Conservation (phyloP, 768 basidiomycete species). For the Candolleomyces efflorescens region DNA sequence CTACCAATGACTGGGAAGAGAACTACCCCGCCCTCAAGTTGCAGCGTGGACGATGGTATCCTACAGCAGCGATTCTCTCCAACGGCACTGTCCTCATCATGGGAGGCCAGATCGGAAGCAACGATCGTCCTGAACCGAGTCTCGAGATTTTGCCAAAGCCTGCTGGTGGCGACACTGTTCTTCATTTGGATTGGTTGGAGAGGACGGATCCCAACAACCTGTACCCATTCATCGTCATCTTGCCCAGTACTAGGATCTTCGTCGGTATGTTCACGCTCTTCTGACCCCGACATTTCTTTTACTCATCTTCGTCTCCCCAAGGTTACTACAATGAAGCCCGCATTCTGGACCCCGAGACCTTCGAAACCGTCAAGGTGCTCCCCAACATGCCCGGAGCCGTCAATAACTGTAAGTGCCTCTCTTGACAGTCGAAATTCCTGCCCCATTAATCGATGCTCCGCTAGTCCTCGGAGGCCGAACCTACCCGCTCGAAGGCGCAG, state of each 20-base stretch:
- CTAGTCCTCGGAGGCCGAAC: constrained; percentile 65
- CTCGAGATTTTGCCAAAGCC: constrained; percentile 71
- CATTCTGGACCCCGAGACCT: constrained; percentile 62
- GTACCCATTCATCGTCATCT: constrained; percentile 71
- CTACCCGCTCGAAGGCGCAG: constrained; percentile 73
- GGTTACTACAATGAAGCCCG: constrained; percentile 82
- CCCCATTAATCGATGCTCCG: neutral
- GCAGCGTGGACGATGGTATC: constrained; percentile 74
- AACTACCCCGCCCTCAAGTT: constrained; percentile 51
- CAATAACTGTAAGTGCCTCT: constrained; percentile 45
- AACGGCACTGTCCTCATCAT: constrained; percentile 74
- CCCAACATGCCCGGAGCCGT: constrained; percentile 78
- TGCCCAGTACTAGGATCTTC: constrained; percentile 69
- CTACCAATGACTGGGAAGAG: constrained; percentile 80
- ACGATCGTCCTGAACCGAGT: constrained; percentile 60
- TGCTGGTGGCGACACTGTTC: constrained; percentile 53
- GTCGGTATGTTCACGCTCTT: constrained; percentile 43
- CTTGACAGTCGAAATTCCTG: neutral
- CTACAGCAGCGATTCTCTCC: constrained; percentile 59
- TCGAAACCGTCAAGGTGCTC: constrained; percentile 52
- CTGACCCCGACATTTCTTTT: neutral
- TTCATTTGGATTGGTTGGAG: constrained; percentile 61
- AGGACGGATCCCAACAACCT: constrained; percentile 79
- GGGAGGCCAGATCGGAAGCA: constrained; percentile 72
- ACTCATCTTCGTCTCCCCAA: neutral